These are phyloP conservation scores for Flaveria trinervia DNA, from an alignment of 129 eudicot species.

Conservation along the genomic window DNA sequence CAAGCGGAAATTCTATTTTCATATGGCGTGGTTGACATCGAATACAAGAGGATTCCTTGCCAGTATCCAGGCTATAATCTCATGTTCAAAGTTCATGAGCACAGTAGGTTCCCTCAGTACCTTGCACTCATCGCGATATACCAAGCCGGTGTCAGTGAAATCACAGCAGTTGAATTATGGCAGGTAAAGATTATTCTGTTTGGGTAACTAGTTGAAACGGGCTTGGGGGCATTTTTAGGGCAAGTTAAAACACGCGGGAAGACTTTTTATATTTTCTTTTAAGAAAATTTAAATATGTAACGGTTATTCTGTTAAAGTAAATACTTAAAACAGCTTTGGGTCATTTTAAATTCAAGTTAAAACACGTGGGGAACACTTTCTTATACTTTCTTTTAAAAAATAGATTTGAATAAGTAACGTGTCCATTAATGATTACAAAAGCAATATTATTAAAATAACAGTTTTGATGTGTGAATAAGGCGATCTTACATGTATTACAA, in stretches of 20 bases:
- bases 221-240: too few species aligned
- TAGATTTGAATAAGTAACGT: too few species aligned
- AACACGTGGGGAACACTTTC: too few species aligned
- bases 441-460: too few species aligned
- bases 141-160: conserved; percentile 73
- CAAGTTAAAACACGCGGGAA: too few species aligned
- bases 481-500: too few species aligned
- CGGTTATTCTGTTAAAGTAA: not conserved
- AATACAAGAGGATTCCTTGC: conserved; percentile 67
- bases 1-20: conserved; percentile 52
- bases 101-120: conserved; percentile 64
- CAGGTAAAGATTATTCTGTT: conserved; percentile 42
- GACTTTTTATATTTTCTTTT: too few species aligned
- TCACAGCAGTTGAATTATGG: conserved; percentile 68
- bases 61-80: conserved; percentile 57
- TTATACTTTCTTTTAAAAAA: too few species aligned
- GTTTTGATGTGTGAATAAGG: too few species aligned
- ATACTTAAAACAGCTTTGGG: not conserved
- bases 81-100: conserved; percentile 71
- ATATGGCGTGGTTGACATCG: conserved; percentile 73
- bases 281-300: not conserved
- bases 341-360: not conserved
- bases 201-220: too few species aligned
- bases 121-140: conserved; percentile 62
- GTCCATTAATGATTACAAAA: too few species aligned